Base-by-base conservation (phyloP, 768 basidiomycete genomes). In the Boletus reticulatus region DNA sequence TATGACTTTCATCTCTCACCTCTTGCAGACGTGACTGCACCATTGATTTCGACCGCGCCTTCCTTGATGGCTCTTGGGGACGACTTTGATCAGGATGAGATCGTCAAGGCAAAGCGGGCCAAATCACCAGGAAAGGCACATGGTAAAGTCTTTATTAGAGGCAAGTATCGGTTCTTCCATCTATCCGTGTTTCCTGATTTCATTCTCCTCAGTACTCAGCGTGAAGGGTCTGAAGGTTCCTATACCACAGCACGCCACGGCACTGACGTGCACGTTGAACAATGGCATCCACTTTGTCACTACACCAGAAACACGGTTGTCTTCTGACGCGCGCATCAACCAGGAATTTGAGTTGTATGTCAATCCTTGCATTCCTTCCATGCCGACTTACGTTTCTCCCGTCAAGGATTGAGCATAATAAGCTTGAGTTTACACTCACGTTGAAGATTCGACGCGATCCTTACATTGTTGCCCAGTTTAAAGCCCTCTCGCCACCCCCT, bases 251-350 rank as follows among this genome's bases (percentile, higher is more conserved):
- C 79, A 91, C 59, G 73, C 82, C 0, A 94, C 94, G 0, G 79
- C 76, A 27, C 75, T 97, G 55, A 88, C 87, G 11, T 92, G 92
- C 69, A 93, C 92, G 0, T 78, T 98, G 58, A 97, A 98, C 72
- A 98, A 98, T 64, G 95, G 94, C 9, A 95, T 98, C 48, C 94
- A 97, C 71, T 94, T 89, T 60, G 95, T 98, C 36, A 92, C 90
- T 5, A 97, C 92, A 9, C 93, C 90, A 1, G 89, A 91, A 64
- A 82, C 78, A 51, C 75, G 77, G n/a, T 69, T 94, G 4, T 76
- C 70, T 29, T 66, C 69, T 41, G 83, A 88, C 45, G 80, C 82
- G 50, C 76, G 78, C 12, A 88, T 95, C 52, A 86, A 91, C 45
- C 92, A 94, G 68, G 93, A 95, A 68, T 95, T 95, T 63, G 93